phyloP scores from a whole-genome alignment of 2,329 filamentous ascomycete genomes.

The Orbilia brochopaga region DNA sequence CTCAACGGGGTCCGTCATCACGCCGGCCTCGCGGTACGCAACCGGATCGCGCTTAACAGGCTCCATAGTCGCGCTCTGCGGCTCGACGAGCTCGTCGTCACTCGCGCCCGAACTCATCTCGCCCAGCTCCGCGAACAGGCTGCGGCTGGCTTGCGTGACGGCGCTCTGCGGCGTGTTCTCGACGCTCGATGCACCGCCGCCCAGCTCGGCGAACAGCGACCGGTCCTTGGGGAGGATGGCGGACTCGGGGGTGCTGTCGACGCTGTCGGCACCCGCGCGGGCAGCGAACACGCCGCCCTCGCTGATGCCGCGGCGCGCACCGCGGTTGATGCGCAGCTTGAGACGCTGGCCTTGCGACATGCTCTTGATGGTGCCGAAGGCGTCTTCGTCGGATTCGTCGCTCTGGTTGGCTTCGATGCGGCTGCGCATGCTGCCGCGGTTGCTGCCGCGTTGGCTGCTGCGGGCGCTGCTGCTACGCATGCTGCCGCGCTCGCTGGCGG shows the following conservation, averaged over 20 bases:
- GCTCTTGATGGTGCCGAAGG: constrained; percentile 66
- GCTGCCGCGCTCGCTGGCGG: constrained; percentile 25
- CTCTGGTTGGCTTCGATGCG: constrained; percentile 32
- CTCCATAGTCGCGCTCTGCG: constrained; percentile 39
- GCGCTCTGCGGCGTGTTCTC: constrained; percentile 38
- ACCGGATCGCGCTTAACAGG: constrained; percentile 38
- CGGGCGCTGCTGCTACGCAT: background rate
- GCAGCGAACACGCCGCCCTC: constrained; percentile 68
- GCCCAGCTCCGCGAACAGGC: constrained; percentile 86
- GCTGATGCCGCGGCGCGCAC: constrained; percentile 67
- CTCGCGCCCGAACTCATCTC: constrained; percentile 70
- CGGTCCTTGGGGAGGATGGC: constrained; percentile 50
- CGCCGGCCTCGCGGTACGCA: constrained; percentile 22
- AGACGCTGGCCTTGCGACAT: constrained; percentile 65
- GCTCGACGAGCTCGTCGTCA: constrained; percentile 66
- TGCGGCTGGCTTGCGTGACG: constrained; percentile 62
- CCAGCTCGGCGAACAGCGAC: constrained; percentile 42
- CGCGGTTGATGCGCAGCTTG: constrained; percentile 72
- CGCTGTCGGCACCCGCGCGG: constrained; percentile 60
- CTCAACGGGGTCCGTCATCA: constrained; percentile 43
- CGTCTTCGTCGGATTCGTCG: constrained; percentile 66
- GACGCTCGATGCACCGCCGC: constrained; percentile 40
- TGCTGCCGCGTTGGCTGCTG: constrained; percentile 54
- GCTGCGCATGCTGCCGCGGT: constrained; percentile 38
- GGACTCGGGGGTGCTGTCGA: constrained; percentile 62